Evolutionary conservation across 768 basidiomycete genomes (phyloP), one percentile per base, ranked within the genome.

Genomic region (Lactarius quietus): DNA sequence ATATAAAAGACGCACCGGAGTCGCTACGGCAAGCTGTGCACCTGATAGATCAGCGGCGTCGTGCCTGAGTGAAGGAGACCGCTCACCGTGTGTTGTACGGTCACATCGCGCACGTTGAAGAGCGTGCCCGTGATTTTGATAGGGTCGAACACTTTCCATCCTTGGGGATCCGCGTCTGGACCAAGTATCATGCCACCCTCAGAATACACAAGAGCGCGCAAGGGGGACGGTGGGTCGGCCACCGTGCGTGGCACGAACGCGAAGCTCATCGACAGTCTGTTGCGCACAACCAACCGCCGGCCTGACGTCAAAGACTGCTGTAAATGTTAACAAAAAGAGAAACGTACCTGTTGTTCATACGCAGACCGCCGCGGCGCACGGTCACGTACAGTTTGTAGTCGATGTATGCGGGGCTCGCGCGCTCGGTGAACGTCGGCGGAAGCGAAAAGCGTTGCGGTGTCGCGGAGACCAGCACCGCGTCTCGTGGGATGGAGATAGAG

Each of bases 381-480:
- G 79, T 85, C 29, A 83, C 81, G 17, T 78, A 71, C 9, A 85
- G 69, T 69, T 78, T 80, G 71, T 86, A 87, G 63, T 86, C 84
- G 59, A 86, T 77, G 66, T 84, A 85, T 18, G 78, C 82, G 1
- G 81, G 80, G 53, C 83, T 82, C 1, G 81, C 83, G 31, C 82
- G 76, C 72, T 86, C 66, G 0, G 62, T 58, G 45, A 69, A 69
- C 38, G 56, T 63, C 36, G 68, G 68, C 20, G 68, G 68, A 15
- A 66, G 62, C 20, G 31, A 4, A 28, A 61, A 59, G 20, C 43
- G 39, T 20, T 39, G 26, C 28, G 38, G 52, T 14, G 39, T 3
- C 17, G 58, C 43, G 29, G 48, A 2, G 56, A n/a, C n/a, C 17
- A 69, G 12, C 28, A 3, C 45, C 43, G 55, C 36, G 4, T 64